Evolutionary conservation across 768 basidiomycete species (phyloP).

Genomic region (Phaeotremella fagi): DNA sequence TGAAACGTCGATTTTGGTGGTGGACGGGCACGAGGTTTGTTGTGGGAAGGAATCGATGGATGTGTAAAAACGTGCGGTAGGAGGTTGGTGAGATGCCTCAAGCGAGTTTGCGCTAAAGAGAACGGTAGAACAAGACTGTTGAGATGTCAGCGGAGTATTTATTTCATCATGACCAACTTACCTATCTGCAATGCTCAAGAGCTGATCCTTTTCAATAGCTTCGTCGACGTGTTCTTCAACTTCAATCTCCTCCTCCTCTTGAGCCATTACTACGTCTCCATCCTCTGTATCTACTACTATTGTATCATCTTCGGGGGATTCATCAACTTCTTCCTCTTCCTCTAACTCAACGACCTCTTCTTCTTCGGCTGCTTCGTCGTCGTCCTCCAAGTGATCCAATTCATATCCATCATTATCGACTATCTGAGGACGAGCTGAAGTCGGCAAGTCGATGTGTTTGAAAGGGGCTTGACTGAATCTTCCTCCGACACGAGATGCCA

Average conservation of each 20-base stretch:
- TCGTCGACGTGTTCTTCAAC: constrained; percentile 27
- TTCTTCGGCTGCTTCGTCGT: constrained; percentile 9
- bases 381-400: too few relatives aligned
- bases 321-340: constrained; percentile 28
- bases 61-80: constrained; percentile 41
- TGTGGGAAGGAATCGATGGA: constrained; percentile 34
- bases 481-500: background rate
- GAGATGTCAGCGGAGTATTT: background rate
- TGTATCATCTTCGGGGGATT: constrained; percentile 5
- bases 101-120: constrained; percentile 34
- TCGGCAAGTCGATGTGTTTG: constrained; percentile 20
- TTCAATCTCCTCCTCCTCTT: constrained; percentile 38
- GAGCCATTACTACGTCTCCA: constrained; percentile 23
- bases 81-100: constrained; percentile 31
- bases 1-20: constrained; percentile 27
- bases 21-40: constrained; percentile 22
- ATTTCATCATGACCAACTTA: constrained; percentile 3
- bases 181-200: constrained; percentile 28
- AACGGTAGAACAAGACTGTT: constrained; percentile 24
- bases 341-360: constrained; percentile 19
- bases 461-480: background rate
- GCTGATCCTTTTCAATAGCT: constrained; percentile 19
- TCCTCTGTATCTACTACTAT: constrained; percentile 18
- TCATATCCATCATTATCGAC: constrained; percentile 28
- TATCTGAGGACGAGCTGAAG: constrained; percentile 21